Base-by-base conservation (phyloP, 176 grass and related monocot genomes). In the Cenchrus fungigraminus region DNA sequence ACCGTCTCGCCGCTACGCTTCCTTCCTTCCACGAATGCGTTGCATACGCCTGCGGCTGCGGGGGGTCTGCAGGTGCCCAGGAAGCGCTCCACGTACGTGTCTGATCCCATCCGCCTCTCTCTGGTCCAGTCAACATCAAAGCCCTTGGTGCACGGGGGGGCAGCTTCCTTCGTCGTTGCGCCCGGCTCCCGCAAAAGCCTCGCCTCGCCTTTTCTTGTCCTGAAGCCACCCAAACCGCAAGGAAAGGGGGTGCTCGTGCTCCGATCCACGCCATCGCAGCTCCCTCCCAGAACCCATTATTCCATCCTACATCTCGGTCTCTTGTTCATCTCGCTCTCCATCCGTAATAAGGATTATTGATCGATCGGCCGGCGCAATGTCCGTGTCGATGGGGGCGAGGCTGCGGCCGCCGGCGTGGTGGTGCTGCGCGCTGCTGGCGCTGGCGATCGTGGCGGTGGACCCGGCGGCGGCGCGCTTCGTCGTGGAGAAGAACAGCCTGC, bases 401-500 rank as follows among this genome's bases (percentile, higher is more conserved):
- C 62, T 15, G 59, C 22, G 17, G 25, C 43, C 3, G 55, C 4
- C 15, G 58, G 8, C 59, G 67, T 28, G 12, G 25, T 68, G 72
- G 47, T 74, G 73, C 49, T 67, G 61, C 12, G 37, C 55, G 40
- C 65, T 59, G 1, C 40, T 84, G 5, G 11, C 11, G 14, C 6
- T 53, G 52, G 29, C 60, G 58, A 11, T 71, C n/a, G 14, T 20
- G 74, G 51, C 59, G 34, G 13, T 15, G 71, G 47, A 32, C 13
- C 63, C 6, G 61, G 85, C 73, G 79, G 78, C 65, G 51, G 94
- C 71, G 34, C 90, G 89, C 82, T 97, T 97, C 90, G 84, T 92
- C 31, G 94, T 97, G 76, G 94, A 97, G 94, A 97, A 97, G 83
- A 97, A 93, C 78, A 97, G 88, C 83, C 89, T 97, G 62, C 86